A percentile compares a stretch with the other conserved stretches of the same genome.
Conservation (phyloP, 805 yeast species). For the Blastobotrys muscicola region DNA sequence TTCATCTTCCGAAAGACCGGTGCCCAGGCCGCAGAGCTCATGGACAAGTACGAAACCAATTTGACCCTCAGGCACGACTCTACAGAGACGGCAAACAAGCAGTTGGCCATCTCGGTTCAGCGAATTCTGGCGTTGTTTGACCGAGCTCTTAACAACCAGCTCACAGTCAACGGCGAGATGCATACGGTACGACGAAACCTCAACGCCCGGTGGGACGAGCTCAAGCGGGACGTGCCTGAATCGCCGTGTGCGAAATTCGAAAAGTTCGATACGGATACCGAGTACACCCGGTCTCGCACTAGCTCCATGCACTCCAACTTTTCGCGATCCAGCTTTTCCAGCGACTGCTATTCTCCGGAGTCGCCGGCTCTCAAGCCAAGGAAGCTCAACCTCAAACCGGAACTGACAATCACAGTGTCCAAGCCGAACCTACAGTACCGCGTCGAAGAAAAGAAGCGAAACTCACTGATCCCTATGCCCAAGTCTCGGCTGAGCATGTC, state of each 20-base stretch:
- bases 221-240: not conserved
- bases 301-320: no score
- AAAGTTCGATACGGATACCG: no score
- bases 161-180: slow-evolving; percentile 10
- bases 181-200: slow-evolving; percentile 7
- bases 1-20: slow-evolving; percentile 14
- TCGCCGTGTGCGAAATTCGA: no score
- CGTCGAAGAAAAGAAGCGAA: no score
- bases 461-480: not conserved
- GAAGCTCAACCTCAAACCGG: not conserved
- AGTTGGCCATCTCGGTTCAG: slow-evolving; percentile 9
- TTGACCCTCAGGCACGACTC: slow-evolving; percentile 5
- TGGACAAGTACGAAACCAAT: slow-evolving; percentile 11
- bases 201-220: slow-evolving; percentile 10
- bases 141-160: slow-evolving; percentile 13
- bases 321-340: no score
- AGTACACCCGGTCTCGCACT: no score
- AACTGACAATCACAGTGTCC: not conserved
- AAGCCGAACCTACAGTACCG: not conserved
- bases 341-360: not conserved
- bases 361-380: slow-evolving; percentile 1
- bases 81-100: slow-evolving; percentile 8
- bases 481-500: not conserved
- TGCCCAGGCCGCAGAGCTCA: slow-evolving; percentile 10
- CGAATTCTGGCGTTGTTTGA: slow-evolving; percentile 13